Evolutionary conservation across 176 grass and related monocot genomes (phyloP).

Genomic region (Aegilops umbellulata): DNA sequence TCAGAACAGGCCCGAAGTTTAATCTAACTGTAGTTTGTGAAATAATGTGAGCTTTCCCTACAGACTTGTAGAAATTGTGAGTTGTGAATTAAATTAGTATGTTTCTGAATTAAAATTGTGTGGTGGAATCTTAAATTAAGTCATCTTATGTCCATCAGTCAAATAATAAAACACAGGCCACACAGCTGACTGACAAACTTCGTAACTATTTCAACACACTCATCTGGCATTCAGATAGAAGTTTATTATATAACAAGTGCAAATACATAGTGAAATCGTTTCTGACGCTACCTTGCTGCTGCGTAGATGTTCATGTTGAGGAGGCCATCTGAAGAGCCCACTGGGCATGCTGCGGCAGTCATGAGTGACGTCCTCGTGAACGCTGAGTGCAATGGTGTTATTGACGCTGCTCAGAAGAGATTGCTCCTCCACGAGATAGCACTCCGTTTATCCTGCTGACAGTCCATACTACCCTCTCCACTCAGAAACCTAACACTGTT

Average conservation of each 20-base stretch:
- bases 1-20: neutral
- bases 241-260: neutral
- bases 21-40: neutral
- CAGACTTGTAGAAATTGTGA: neutral
- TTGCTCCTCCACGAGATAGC: constrained; percentile 86
- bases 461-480: neutral
- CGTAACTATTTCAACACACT: neutral
- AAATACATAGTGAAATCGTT: neutral
- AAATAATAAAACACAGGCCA: constrained; percentile 15
- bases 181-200: neutral
- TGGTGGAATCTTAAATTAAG: neutral
- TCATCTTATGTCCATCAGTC: neutral
- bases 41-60: neutral
- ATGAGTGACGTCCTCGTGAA: constrained; percentile 88
- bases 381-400: constrained; percentile 80
- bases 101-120: neutral
- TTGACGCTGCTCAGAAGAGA: constrained; percentile 77
- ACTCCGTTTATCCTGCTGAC: constrained; percentile 67
- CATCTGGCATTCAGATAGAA: neutral
- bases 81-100: neutral
- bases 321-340: constrained; percentile 73
- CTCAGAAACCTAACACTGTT: constrained; percentile 11
- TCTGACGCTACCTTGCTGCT: neutral
- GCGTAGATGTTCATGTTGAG: constrained; percentile 89
- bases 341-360: constrained; percentile 74